Evolutionary conservation across 805 yeast genomes (phyloP), one percentile per base, ranked within the genome.

Genomic region (Nakazawaea peltata): DNA sequence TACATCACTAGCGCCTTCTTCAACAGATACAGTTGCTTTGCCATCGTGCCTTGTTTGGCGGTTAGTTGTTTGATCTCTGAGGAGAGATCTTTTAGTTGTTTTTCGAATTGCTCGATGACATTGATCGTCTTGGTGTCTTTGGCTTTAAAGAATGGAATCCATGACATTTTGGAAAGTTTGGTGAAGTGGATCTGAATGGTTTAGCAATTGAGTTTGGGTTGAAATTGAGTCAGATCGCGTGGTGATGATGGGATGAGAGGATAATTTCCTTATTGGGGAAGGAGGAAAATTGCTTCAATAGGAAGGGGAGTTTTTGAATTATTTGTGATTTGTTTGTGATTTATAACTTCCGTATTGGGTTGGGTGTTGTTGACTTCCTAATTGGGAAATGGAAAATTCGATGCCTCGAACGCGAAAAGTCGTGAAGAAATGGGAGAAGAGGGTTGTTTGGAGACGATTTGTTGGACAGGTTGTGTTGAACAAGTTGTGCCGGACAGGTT

Each of bases 41-140:
- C 33, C 11, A 19, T 16, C 5, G 12, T 15, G 13, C 15, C 11
- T 11, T 15, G 38, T 30, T 50, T 53, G 19, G 51, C 55, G 32
- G 42, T 51, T 13, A 29, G 34, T 5, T 47, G 16, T 9, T 30
- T 37, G 27, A 70, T 67, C 18, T 54, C 50, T 2, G 48, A 50
- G 0, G 72, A 53, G 10, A 71, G 36, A 2, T 44, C 28, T 15
- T 65, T 59, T 26, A 71, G 50, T 22, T 65, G 63, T 39, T 54
- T 58, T 39, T 71, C 77, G 45, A 61, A 69, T 27, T 45, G 41
- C 18, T 61, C 59, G 42, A 40, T 33, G 21, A 26, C 12, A 17
- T 30, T 19, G 4, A n/a, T 16, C 19, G 27, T 27, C 10, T 30
- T 31, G 18, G 21, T 27, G 23, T 31, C 32, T 16, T 26, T 30